Conservation (phyloP, 2,329 filamentous ascomycete genomes). For the Penicillium corylophilum region DNA sequence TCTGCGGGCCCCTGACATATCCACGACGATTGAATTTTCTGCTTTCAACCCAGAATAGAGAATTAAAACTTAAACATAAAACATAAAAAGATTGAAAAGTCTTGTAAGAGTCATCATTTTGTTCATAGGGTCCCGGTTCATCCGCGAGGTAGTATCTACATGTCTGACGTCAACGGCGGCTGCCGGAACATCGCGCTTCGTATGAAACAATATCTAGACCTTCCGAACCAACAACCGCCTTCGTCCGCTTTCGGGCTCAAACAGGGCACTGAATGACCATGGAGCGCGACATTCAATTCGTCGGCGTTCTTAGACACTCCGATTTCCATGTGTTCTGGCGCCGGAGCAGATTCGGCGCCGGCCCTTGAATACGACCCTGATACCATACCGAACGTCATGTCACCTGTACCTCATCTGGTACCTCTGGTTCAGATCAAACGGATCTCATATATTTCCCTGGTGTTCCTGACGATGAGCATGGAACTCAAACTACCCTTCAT, state of each 20-base stretch:
- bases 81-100: too few relatives aligned
- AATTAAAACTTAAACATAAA: too few relatives aligned
- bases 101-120: neutral
- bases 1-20: neutral
- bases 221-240: conserved; percentile 6
- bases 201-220: conserved; percentile 20
- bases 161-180: conserved; percentile 26
- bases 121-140: neutral
- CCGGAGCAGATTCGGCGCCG: neutral
- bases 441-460: neutral
- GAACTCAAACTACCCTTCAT: neutral
- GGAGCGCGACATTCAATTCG: neutral
- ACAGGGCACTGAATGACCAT: neutral
- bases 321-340: neutral
- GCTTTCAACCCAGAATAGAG: neutral
- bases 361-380: conserved; percentile 5
- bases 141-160: conserved; percentile 4
- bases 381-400: conserved; percentile 1
- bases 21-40: neutral
- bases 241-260: conserved; percentile 8
- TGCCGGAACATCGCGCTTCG: conserved; percentile 19
- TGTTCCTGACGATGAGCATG: neutral
- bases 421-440: neutral
- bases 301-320: neutral
- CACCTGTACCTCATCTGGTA: neutral